Base-by-base conservation (phyloP, 148 eudicot species). In the Tetragonia tetragonoides region DNA sequence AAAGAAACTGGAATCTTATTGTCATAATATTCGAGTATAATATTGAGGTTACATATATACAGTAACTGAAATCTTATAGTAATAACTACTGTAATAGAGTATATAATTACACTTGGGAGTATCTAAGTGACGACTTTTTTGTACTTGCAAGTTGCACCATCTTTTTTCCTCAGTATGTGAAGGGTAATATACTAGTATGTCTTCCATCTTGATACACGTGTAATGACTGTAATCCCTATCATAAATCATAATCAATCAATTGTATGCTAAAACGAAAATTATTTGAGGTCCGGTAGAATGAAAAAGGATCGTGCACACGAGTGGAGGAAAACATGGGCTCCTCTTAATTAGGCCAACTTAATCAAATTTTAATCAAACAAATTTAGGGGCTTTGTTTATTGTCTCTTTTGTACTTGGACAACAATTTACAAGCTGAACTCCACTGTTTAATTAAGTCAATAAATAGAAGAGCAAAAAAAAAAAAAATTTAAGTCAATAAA, bases 301-400 rank as follows among this genome's bases (percentile, higher is more conserved):
- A 78, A 76, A 77, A 75, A 65, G 44, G 71, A 69, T 81, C 87
- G 87, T 84, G 89, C 84, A 87, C 87, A 84, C 86, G 81, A 80
- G 83, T 84, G 81, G 82, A 77, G 18, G 39, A 66, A 77, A 72
- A 51, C 74, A 70, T 51, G 70, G 51, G 37, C 76, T 37, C 72
- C 81, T 72, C 7, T 37, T 57, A 72, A 70, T 64, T 39, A 66
- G 72, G 77, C 67, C 54, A 17, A 37, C 44, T 70, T 66, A 3
- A 23, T 61, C 72, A 28, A 41, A 47, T 23, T 67, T 38, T 24
- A 63, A 28, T 63, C 14, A 63, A 24, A 2, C 15, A 17, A 38
- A 64, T 46, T 56, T 53, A 42, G 59, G 56, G 40, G 51, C 59
- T 68, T 66, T 54, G 16, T 70, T 72, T 72, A 34, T 51, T 79